Conservation (phyloP, 179 eudicot species). For the Spergularia azorica region DNA sequence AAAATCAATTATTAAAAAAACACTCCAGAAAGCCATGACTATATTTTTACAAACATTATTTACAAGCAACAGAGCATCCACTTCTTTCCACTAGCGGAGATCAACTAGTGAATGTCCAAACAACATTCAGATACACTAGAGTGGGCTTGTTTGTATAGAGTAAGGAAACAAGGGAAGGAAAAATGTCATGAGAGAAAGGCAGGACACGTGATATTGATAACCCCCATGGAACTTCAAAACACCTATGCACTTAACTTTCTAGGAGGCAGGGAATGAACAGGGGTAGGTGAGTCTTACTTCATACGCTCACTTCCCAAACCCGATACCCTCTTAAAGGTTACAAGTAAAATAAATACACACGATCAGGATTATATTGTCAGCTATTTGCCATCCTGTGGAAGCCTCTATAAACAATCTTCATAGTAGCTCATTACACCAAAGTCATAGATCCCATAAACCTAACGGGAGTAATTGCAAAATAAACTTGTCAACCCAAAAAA, state of each 20-base stretch:
- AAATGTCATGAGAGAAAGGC: neutral
- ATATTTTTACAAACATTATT: neutral
- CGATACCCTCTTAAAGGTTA: neutral
- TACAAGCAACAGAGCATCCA: conserved; percentile 6
- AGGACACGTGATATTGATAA: neutral
- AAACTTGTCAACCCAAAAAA: too few relatives aligned
- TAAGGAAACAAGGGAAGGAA: neutral
- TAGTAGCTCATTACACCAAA: too few relatives aligned
- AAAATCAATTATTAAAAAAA: conserved; percentile 9
- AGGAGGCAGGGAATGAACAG: neutral
- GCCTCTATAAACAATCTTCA: too few relatives aligned
- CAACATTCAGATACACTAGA: neutral
- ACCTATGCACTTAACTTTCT: conserved; percentile 2
- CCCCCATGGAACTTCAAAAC: neutral
- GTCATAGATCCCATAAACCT: too few relatives aligned
- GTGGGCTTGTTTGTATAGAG: neutral
- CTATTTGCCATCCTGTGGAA: too few relatives aligned
- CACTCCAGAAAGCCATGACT: conserved; percentile 1
- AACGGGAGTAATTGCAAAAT: too few relatives aligned
- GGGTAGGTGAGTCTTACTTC: neutral
- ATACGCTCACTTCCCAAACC: neutral
- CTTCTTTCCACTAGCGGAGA: neutral
- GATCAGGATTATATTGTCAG: neutral
- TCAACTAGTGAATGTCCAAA: conserved; percentile 5
- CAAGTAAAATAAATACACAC: neutral